Evolutionary conservation across 129 eudicot species (phyloP).

Genomic region (Escallonia rubra): DNA sequence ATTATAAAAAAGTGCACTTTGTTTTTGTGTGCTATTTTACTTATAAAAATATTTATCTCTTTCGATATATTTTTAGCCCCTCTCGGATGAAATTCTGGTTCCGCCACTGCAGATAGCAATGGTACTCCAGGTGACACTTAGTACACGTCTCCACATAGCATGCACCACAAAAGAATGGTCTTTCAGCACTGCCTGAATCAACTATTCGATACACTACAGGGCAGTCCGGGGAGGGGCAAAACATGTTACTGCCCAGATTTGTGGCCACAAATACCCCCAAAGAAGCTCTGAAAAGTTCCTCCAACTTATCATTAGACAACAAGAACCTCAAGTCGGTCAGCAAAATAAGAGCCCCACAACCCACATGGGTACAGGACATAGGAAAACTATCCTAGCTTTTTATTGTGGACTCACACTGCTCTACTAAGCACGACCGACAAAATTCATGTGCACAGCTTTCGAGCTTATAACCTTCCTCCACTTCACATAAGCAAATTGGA

Average conservation of each 20-base stretch:
- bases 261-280: constrained; percentile 62
- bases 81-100: too few species aligned
- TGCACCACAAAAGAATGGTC: constrained; percentile 68
- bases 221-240: constrained; percentile 98
- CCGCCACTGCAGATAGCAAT: too few species aligned
- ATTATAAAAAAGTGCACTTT: too few species aligned
- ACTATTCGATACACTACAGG: constrained; percentile 64
- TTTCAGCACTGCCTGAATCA: constrained; percentile 14
- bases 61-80: too few species aligned
- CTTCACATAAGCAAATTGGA: constrained; percentile 87
- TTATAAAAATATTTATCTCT: too few species aligned
- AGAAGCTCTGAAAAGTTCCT: constrained; percentile 89
- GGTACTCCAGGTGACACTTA: constrained; percentile 79
- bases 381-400: constrained; percentile 73
- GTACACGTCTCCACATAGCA: constrained; percentile 86
- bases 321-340: constrained; percentile 51
- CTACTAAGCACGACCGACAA: constrained; percentile 65
- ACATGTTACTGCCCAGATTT: constrained; percentile 56
- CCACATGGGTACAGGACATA: constrained; percentile 45
- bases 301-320: constrained; percentile 49
- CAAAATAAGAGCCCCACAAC: constrained; percentile 49
- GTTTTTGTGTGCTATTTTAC: too few species aligned
- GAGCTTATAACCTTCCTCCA: constrained; percentile 58
- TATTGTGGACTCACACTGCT: constrained; percentile 85
- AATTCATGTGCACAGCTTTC: constrained; percentile 69